Conservation (phyloP, 352 stramenopile genomes). For the Pythium dissimile region DNA sequence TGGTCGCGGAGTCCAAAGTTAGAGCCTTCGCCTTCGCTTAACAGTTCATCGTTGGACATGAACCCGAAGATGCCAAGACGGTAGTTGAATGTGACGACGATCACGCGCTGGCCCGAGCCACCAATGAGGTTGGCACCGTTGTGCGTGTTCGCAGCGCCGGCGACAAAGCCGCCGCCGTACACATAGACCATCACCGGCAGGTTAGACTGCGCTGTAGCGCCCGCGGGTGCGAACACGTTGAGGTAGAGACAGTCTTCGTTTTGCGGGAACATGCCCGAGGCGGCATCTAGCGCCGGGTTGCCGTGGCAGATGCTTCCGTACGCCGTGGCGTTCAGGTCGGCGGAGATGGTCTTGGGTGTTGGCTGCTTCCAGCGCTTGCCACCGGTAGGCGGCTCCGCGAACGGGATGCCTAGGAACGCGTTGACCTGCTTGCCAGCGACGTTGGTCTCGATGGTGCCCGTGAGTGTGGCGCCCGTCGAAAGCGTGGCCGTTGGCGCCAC, state of each 20-base stretch:
- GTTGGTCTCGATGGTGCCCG: slow-evolving; percentile 2
- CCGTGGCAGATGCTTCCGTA: slow-evolving; percentile 10
- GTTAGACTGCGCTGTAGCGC: slow-evolving; percentile 21
- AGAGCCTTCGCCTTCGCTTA: neutral
- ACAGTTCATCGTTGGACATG: slow-evolving; percentile 4
- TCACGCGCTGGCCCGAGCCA: slow-evolving; percentile 16
- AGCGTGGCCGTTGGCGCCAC: neutral
- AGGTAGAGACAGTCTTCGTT: slow-evolving; percentile 37
- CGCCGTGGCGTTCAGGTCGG: slow-evolving; percentile 3
- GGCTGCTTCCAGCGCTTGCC: slow-evolving; percentile 9
- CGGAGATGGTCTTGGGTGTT: neutral
- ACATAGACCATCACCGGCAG: slow-evolving; percentile 36
- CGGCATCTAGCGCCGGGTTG: no score
- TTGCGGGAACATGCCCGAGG: neutral
- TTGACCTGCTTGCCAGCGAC: neutral
- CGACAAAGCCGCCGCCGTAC: slow-evolving; percentile 26
- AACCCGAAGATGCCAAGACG: slow-evolving; percentile 33
- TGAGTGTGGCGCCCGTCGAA: neutral
- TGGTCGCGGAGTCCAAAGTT: slow-evolving; percentile 31
- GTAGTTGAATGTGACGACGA: slow-evolving; percentile 40
- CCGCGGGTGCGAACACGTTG: slow-evolving; percentile 31
- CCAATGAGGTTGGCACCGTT: slow-evolving; percentile 10
- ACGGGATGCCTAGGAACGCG: slow-evolving; percentile 12
- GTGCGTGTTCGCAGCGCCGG: slow-evolving; percentile 8
- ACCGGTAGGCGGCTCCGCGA: slow-evolving; percentile 9